Evolutionary conservation across 495 filamentous ascomycete species (phyloP), one percentile per base, ranked within the genome.

Genomic region (Xylaria acuta): DNA sequence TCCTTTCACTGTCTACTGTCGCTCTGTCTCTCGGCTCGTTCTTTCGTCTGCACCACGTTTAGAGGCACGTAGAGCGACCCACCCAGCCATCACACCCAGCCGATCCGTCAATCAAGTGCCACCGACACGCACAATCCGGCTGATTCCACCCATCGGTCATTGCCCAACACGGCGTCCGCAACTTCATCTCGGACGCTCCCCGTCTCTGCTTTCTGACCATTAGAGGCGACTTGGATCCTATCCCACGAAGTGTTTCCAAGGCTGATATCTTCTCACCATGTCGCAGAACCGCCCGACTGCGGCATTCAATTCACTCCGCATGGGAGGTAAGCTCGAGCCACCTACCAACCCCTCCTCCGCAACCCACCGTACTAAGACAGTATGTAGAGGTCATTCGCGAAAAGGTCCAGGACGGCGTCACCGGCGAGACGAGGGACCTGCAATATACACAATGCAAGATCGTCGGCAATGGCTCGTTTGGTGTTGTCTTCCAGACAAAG

Each of bases 401-500:
- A 84, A 98, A 97, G 85, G 96, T 99, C 73, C 96, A 99, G 84
- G 96, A 99, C 89, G 96, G 96, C 77, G 85, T 97, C 75, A 98
- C 96, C 1, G 96, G 96, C 64, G 97, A 99, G 79, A 94, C 93
- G 71, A 92, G 92, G 81, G 96, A 99, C 77, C 92, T 99, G 84
- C 93, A 96, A 80, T 99, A 99, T 78, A 98, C 96, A 54, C 96
- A 99, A 81, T 99, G 96, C 85, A 99, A 99, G 86, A 98, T 99
- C 74, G 96, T 99, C n/a, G 96, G 96, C 76, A 99, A 99, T 83
- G 96, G 96, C 67, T 98, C 96, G 18, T 99, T 99, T 80, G 96
- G 96, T 72, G 96, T 99, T 27, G 96, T 99, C 72, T 99, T 99
- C 81, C 96, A 99, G 82, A 99, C 96, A 40, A 99, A 98, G 84